Conservation (phyloP, 805 yeast genomes). For the Saccharomyces kudriavzevii region DNA sequence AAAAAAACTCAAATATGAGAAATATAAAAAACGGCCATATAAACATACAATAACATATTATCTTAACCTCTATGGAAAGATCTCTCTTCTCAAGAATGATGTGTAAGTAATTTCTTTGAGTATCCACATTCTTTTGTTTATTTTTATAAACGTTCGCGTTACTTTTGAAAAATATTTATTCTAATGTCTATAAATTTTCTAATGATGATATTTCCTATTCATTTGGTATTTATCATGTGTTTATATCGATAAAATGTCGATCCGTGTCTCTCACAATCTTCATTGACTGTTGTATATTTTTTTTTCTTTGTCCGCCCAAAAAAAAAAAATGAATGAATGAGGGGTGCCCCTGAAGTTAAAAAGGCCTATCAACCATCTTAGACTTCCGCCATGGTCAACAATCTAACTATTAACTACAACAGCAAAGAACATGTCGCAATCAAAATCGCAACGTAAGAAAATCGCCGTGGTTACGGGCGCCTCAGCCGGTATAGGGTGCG, state of each 20-base stretch:
- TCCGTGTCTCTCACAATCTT: background rate
- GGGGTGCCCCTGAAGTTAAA: background rate
- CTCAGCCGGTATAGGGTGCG: conserved; percentile 51
- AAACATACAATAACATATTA: background rate
- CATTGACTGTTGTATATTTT: no score
- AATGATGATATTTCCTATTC: background rate
- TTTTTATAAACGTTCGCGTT: background rate
- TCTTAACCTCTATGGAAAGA: background rate
- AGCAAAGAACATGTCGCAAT: background rate
- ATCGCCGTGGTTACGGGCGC: conserved; percentile 53
- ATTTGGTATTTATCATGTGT: background rate
- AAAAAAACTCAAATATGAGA: background rate
- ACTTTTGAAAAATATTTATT: background rate
- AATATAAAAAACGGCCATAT: background rate
- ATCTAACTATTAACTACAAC: background rate
- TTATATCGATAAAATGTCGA: background rate
- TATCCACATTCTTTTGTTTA: background rate
- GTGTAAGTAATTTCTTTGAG: background rate
- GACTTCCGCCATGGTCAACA: background rate
- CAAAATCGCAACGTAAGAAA: conserved; percentile 17
- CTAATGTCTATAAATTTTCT: background rate
- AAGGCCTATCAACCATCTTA: background rate
- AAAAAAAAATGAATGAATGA: background rate
- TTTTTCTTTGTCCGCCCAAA: background rate
- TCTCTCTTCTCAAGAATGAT: background rate